These are phyloP conservation scores for Taphrina communis DNA, from an alignment of 1,139 yeast species.

Conservation along the genomic window DNA sequence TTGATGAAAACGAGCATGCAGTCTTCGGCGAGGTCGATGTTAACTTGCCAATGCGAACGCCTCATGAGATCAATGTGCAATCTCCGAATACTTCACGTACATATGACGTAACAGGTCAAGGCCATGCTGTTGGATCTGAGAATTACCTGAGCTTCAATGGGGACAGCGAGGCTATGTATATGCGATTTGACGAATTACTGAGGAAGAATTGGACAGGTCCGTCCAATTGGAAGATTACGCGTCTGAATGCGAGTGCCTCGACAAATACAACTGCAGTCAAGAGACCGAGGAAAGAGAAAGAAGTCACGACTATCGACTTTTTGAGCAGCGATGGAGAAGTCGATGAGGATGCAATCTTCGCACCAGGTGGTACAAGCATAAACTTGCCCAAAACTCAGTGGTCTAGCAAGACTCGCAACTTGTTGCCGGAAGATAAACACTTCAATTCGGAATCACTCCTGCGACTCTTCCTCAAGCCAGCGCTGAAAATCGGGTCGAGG, in stretches of 20 bases:
- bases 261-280: slow-evolving; percentile 21
- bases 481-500: slow-evolving; percentile 47
- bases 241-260: slow-evolving; percentile 52
- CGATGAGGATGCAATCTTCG: slow-evolving; percentile 60
- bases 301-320: slow-evolving; percentile 59
- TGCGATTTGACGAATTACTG: slow-evolving; percentile 75
- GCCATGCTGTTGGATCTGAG: slow-evolving; percentile 28
- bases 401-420: slow-evolving; percentile 55
- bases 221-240: slow-evolving; percentile 86
- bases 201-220: slow-evolving; percentile 87
- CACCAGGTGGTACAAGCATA: slow-evolving; percentile 55
- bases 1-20: slow-evolving; percentile 44
- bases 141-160: slow-evolving; percentile 50
- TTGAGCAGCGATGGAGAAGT: slow-evolving; percentile 56
- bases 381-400: slow-evolving; percentile 57
- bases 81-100: not conserved
- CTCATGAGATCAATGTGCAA: not conserved
- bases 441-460: slow-evolving; percentile 74
- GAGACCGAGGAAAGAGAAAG: slow-evolving; percentile 50
- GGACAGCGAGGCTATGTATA: slow-evolving; percentile 73
- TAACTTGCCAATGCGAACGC: not conserved
- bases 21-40: slow-evolving; percentile 46
- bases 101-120: slow-evolving; percentile 1
- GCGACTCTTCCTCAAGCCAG: slow-evolving; percentile 72
- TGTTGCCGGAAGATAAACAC: slow-evolving; percentile 75